These are phyloP conservation scores for Dactylellina haptotyla DNA, from an alignment of 2,329 filamentous ascomycete species.

Conservation along the genomic window DNA sequence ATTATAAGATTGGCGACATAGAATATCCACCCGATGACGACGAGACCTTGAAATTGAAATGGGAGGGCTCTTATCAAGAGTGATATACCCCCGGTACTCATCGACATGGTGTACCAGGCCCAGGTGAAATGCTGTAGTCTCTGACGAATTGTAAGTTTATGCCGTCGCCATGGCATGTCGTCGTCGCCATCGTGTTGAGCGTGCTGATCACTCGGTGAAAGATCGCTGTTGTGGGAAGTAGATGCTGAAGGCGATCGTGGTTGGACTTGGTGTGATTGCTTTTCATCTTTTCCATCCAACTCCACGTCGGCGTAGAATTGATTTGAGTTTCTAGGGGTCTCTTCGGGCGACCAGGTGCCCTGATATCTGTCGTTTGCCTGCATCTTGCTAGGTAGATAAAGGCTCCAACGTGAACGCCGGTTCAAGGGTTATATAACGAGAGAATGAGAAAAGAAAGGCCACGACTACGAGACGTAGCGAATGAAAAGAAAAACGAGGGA, in stretches of 20 bases:
- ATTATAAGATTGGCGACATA: constrained; percentile 75
- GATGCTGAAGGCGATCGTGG: not conserved
- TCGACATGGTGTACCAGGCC: constrained; percentile 79
- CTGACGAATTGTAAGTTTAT: constrained; percentile 60
- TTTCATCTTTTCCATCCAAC: constrained; percentile 17
- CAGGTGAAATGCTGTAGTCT: constrained; percentile 72
- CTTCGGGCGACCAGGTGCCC: constrained; percentile 39
- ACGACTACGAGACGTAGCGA: not conserved
- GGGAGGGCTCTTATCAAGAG: constrained; percentile 73
- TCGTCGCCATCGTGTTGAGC: constrained; percentile 1
- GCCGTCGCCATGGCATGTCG: constrained; percentile 41
- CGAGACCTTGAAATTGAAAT: constrained; percentile 72
- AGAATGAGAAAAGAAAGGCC: not conserved
- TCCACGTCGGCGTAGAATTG: constrained; percentile 32
- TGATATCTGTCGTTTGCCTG: constrained; percentile 33
- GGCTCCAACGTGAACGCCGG: constrained; percentile 25
- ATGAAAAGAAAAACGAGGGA: constrained; percentile 2
- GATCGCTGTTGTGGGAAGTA: not conserved
- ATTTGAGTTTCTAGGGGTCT: constrained; percentile 52
- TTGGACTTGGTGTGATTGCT: not conserved
- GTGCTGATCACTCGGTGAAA: not conserved
- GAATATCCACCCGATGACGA: constrained; percentile 72
- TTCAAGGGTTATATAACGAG: not conserved
- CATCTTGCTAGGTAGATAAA: constrained; percentile 9
- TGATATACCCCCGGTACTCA: constrained; percentile 78